Conservation (phyloP, 2,329 filamentous ascomycete genomes). For the Microcyclospora pomicola region DNA sequence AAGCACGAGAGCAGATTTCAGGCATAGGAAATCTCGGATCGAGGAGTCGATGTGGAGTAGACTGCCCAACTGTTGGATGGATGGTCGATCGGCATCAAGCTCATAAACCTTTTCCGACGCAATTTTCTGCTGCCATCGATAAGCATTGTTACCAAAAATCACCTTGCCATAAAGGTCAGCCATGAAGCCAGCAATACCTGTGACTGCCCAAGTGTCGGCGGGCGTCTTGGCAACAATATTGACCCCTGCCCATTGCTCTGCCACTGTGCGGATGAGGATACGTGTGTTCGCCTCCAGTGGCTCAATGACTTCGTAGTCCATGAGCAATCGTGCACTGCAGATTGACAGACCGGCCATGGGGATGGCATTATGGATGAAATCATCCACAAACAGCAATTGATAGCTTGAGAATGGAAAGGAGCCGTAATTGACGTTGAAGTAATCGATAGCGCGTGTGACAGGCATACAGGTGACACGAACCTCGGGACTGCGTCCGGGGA, state of each 20-base stretch:
- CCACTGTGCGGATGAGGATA: constrained; percentile 67
- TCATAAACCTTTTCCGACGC: constrained; percentile 72
- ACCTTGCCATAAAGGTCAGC: constrained; percentile 84
- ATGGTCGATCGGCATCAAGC: constrained; percentile 67
- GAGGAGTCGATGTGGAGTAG: constrained; percentile 66
- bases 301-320: constrained; percentile 73
- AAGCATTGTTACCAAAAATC: constrained; percentile 88
- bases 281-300: constrained; percentile 70
- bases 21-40: constrained; percentile 77
- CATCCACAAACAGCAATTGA: constrained; percentile 88
- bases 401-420: constrained; percentile 86
- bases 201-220: constrained; percentile 73
- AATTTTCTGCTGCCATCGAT: constrained; percentile 76
- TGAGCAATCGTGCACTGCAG: constrained; percentile 74
- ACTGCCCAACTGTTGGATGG: constrained; percentile 65
- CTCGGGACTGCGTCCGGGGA: constrained; percentile 69
- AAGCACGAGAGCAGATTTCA: constrained; percentile 82
- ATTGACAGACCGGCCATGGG: constrained; percentile 74
- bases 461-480: constrained; percentile 77
- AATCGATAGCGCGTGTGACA: constrained; percentile 77
- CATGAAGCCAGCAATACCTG: constrained; percentile 89
- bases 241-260: constrained; percentile 88
- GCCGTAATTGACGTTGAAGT: constrained; percentile 75
- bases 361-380: constrained; percentile 60
- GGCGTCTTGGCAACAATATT: constrained; percentile 75